phyloP scores from a whole-genome alignment of 768 basidiomycete genomes.

The Russula ochroleuca region DNA sequence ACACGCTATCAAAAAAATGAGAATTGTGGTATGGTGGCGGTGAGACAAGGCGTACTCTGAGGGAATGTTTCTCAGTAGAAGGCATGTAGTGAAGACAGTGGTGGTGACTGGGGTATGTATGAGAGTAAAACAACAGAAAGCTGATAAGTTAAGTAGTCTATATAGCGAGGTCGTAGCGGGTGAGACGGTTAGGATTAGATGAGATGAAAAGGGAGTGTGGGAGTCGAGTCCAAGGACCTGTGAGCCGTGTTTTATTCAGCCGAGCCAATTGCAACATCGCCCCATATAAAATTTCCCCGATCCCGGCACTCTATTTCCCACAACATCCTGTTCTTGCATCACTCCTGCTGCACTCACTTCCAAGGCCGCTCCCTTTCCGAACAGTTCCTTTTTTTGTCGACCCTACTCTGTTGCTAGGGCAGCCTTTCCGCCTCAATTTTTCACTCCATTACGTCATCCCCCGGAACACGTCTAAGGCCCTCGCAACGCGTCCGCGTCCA shows the following conservation, averaged over 20 bases:
- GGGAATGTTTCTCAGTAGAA: conserved; percentile 18
- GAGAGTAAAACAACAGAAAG: conserved; percentile 13
- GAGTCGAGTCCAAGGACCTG: not conserved
- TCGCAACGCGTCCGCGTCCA: not conserved
- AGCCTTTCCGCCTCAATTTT: not conserved
- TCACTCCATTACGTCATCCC: not conserved
- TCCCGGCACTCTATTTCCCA: not conserved
- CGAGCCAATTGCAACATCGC: conserved; percentile 17
- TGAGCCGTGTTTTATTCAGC: not conserved
- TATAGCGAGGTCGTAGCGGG: not conserved
- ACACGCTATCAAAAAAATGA: conserved; percentile 43
- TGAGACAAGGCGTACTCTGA: conserved; percentile 13
- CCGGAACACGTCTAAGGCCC: not conserved
- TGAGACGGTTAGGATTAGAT: conserved; percentile 17
- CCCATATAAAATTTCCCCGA: conserved; percentile 5
- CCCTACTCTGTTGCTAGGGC: not conserved
- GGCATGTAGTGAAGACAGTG: conserved; percentile 15
- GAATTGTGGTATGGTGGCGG: conserved; percentile 20
- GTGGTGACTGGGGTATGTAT: conserved; percentile 4
- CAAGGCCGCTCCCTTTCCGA: not conserved
- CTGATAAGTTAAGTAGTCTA: conserved; percentile 21
- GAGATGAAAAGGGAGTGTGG: conserved; percentile 8
- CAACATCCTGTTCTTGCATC: not conserved
- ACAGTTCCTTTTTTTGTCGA: not conserved
- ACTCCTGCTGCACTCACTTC: not conserved